Conservation (phyloP, 164 flowering plant species). For the Echeveria elegans region DNA sequence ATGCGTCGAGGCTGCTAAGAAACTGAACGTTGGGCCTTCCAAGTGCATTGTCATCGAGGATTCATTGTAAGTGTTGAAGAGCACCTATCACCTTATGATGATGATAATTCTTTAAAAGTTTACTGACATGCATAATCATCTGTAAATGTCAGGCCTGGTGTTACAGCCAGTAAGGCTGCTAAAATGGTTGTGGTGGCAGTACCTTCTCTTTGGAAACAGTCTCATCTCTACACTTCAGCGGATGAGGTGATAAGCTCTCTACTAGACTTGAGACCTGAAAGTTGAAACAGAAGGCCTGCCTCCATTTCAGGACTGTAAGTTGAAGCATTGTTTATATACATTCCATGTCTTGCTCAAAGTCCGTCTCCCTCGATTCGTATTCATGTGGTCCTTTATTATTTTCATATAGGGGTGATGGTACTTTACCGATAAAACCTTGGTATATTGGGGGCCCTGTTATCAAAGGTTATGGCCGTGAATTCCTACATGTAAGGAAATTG, state of each 20-base stretch:
- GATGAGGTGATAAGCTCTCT: conserved; percentile 87
- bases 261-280: conserved; percentile 68
- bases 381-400: conserved; percentile 1
- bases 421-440: conserved; percentile 87
- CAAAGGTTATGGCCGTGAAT: conserved; percentile 90
- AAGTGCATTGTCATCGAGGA: conserved; percentile 83
- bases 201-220: conserved; percentile 80
- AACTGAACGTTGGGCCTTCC: conserved; percentile 54
- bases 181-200: conserved; percentile 90
- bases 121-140: not conserved
- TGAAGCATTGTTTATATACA: no score
- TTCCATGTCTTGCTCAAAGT: not conserved
- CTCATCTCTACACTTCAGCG: conserved; percentile 57
- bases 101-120: not conserved
- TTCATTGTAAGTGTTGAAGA: conserved; percentile 53
- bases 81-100: not conserved
- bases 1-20: conserved; percentile 80
- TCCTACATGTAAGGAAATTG: conserved; percentile 61
- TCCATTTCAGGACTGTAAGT: conserved; percentile 80
- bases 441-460: conserved; percentile 82
- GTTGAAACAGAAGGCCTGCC: conserved; percentile 87
- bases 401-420: conserved; percentile 78
- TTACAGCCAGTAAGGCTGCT: conserved; percentile 85
- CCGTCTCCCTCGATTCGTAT: not conserved
- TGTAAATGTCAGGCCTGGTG: conserved; percentile 56